phyloP scores from a whole-genome alignment of 768 basidiomycete species.

The Sarcodon aspratus region DNA sequence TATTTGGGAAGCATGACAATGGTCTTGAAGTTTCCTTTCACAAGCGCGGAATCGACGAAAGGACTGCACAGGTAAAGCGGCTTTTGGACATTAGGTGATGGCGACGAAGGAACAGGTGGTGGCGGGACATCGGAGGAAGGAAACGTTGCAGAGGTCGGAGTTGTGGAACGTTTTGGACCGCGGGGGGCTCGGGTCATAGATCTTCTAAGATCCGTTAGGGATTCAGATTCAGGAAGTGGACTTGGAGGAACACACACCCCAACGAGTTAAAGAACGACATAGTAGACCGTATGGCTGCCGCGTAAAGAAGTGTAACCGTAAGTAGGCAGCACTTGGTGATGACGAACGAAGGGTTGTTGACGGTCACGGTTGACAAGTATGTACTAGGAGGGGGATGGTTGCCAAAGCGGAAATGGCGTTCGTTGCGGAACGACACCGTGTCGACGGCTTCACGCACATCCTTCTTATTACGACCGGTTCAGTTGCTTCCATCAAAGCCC shows the following conservation, averaged over 20 bases:
- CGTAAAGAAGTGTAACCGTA: background rate
- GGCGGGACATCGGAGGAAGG: constrained; percentile 29
- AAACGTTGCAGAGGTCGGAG: constrained; percentile 59
- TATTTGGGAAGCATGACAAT: constrained; percentile 96
- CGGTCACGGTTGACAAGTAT: background rate
- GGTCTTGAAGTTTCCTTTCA: constrained; percentile 98
- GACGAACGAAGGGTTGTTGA: background rate
- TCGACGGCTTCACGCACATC: constrained; percentile 43
- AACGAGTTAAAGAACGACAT: constrained; percentile 85
- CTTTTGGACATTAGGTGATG: constrained; percentile 34
- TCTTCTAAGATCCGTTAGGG: constrained; percentile 30
- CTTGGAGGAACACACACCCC: constrained; percentile 35
- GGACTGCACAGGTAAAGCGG: constrained; percentile 88
- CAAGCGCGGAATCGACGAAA: constrained; percentile 89
- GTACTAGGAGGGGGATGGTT: background rate
- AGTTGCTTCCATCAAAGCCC: constrained; percentile 90
- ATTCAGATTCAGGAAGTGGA: constrained; percentile 2
- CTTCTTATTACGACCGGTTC: constrained; percentile 87
- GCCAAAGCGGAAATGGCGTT: constrained; percentile 3
- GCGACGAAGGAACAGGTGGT: constrained; percentile 26
- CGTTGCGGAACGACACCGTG: constrained; percentile 13
- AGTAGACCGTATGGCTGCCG: background rate
- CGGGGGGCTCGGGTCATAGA: constrained; percentile 70
- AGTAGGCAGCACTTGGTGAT: too few species aligned
- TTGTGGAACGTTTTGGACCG: constrained; percentile 59